A percentile compares a stretch with the other conserved stretches of the same genome.
These are phyloP conservation scores for Luffa aegyptiaca DNA, from an alignment of 306 rosid species.

Conservation along the genomic window DNA sequence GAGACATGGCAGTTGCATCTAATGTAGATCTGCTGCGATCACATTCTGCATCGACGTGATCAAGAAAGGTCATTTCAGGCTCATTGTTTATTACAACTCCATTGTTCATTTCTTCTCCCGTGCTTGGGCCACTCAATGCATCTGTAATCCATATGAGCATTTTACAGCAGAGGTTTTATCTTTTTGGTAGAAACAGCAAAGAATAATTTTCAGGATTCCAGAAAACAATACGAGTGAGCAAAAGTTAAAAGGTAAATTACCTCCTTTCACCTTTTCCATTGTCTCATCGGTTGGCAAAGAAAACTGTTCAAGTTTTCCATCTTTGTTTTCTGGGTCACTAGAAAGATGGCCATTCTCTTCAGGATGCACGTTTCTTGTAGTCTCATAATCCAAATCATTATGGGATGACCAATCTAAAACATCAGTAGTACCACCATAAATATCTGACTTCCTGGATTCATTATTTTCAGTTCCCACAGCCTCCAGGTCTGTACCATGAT, in stretches of 20 bases:
- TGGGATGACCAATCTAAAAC: constrained; percentile 27
- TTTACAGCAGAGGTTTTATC: constrained; percentile 13
- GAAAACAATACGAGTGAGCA: neutral
- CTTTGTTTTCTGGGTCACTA: constrained; percentile 34
- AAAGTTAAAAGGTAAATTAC: constrained; percentile 23
- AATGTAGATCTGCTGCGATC: constrained; percentile 24
- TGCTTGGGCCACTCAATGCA: constrained; percentile 37
- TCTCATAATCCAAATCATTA: constrained; percentile 21
- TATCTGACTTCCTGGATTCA: constrained; percentile 17
- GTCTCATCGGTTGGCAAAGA: constrained; percentile 14
- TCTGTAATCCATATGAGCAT: constrained; percentile 27
- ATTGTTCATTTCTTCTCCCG: constrained; percentile 42
- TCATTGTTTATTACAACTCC: constrained; percentile 47
- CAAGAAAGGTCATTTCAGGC: constrained; percentile 22
- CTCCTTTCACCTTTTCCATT: constrained; percentile 24
- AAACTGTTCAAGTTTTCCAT: constrained; percentile 23
- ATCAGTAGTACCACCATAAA: constrained; percentile 20
- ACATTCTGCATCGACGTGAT: constrained; percentile 29
- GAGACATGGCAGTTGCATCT: constrained; percentile 41
- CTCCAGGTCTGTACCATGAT: constrained; percentile 29
- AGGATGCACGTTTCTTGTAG: constrained; percentile 19
- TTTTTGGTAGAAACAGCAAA: neutral
- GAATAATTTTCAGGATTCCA: constrained; percentile 16
- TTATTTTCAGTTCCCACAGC: constrained; percentile 22
- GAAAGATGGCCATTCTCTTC: constrained; percentile 34